These are phyloP conservation scores for Pseudohalonectria lignicola DNA, from an alignment of 2,329 filamentous ascomycete genomes.

Conservation along the genomic window DNA sequence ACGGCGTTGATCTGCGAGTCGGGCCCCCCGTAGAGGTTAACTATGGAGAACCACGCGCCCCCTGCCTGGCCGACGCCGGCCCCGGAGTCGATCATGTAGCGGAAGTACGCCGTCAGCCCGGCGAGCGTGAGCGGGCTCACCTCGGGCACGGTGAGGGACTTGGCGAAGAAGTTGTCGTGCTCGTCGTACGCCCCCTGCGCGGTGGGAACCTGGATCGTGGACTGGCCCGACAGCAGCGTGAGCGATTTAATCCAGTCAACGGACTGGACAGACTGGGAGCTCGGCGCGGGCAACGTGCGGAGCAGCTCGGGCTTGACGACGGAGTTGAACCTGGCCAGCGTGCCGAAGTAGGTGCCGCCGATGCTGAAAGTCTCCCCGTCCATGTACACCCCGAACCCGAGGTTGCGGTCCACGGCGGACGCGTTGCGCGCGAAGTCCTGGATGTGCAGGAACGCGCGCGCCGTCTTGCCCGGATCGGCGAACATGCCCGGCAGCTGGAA, in stretches of 20 bases:
- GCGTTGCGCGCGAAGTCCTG: constrained; percentile 3
- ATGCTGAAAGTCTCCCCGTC: constrained; percentile 2
- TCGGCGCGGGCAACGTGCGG: not conserved
- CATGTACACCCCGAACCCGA: constrained; percentile 3
- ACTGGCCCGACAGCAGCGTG: not conserved
- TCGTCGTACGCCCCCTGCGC: constrained; percentile 4
- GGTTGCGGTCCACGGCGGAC: constrained; percentile 1
- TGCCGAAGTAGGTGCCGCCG: constrained; percentile 3
- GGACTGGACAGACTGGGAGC: not conserved
- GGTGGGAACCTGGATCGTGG: not conserved
- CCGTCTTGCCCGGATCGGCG: not conserved
- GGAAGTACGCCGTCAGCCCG: not conserved
- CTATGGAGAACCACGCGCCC: constrained; percentile 20
- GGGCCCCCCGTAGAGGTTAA: constrained; percentile 21
- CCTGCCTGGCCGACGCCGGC: not conserved
- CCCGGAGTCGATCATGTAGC: not conserved
- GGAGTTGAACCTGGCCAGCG: not conserved
- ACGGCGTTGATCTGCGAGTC: constrained; percentile 24
- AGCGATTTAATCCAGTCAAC: constrained; percentile 1
- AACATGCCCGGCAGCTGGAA: constrained; percentile 1
- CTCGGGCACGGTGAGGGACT: constrained; percentile 6
- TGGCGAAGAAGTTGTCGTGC: constrained; percentile 20
- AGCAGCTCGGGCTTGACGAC: constrained; percentile 3
- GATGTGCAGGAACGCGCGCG: constrained; percentile 1
- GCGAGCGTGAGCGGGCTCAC: not conserved